These are phyloP conservation scores for Yamadazyma sp. DNA, from an alignment of 805 yeast genomes.

Conservation along the genomic window DNA sequence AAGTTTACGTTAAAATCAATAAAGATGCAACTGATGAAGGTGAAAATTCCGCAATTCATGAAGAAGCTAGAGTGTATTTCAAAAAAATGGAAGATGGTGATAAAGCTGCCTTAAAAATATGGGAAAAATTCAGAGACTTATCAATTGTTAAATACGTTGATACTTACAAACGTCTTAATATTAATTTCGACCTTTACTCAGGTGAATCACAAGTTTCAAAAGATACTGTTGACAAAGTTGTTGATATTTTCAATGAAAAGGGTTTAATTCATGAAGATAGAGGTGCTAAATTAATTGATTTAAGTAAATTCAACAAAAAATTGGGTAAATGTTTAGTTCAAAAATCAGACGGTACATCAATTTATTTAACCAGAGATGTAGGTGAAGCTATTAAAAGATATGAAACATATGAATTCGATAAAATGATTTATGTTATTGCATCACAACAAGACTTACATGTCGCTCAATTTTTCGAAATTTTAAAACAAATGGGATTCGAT, in stretches of 20 bases:
- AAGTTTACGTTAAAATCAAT: conserved; percentile 87
- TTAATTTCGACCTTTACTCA: conserved; percentile 81
- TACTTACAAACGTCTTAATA: conserved; percentile 91
- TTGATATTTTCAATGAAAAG: conserved; percentile 59
- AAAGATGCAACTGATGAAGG: conserved; percentile 66
- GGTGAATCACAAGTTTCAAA: conserved; percentile 94
- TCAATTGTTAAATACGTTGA: conserved; percentile 81
- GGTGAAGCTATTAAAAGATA: conserved; percentile 95
- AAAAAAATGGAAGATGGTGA: conserved; percentile 93
- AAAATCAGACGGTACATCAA: conserved; percentile 92
- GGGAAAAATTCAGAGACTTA: conserved; percentile 88
- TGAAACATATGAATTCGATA: conserved; percentile 80
- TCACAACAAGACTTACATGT: conserved; percentile 93
- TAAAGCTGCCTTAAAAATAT: conserved; percentile 65
- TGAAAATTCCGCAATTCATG: conserved; percentile 61
- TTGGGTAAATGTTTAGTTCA: conserved; percentile 90
- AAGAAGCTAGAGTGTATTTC: conserved; percentile 83
- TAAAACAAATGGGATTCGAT: conserved; percentile 83
- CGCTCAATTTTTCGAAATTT: conserved; percentile 90
- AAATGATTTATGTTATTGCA: conserved; percentile 95
- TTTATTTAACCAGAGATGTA: conserved; percentile 92
- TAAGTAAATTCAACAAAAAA: conserved; percentile 81
- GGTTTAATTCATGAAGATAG: conserved; percentile 78
- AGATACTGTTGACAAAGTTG: conserved; percentile 65
- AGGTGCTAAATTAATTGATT: conserved; percentile 88